phyloP scores from a whole-genome alignment of 768 basidiomycete genomes.

The Butyriboletus loyo region DNA sequence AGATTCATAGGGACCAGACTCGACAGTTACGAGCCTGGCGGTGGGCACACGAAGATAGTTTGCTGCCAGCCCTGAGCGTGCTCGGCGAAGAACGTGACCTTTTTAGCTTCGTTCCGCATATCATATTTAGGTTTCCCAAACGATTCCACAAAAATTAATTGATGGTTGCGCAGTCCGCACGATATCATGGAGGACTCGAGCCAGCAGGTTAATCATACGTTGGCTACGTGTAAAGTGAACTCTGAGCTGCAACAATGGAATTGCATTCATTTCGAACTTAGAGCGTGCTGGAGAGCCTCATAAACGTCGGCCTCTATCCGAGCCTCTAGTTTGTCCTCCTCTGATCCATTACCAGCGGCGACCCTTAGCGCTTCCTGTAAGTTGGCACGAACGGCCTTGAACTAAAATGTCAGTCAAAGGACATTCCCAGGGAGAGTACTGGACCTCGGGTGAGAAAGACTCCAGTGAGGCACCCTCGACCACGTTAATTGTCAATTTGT shows the following conservation, averaged over 20 bases:
- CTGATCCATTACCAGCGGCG: slow-evolving; percentile 77
- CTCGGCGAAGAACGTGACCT: background rate
- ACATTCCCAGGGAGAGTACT: slow-evolving; percentile 18
- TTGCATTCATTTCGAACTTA: slow-evolving; percentile 46
- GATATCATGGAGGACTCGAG: background rate
- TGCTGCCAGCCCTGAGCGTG: background rate
- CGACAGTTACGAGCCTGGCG: background rate
- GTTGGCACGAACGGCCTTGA: slow-evolving; percentile 84
- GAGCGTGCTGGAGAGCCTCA: slow-evolving; percentile 88
- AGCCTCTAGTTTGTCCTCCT: slow-evolving; percentile 92
- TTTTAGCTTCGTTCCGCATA: background rate
- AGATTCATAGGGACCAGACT: slow-evolving; percentile 14
- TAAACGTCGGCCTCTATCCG: slow-evolving; percentile 95
- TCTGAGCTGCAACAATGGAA: slow-evolving; percentile 14
- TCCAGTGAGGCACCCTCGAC: slow-evolving; percentile 95
- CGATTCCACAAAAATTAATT: background rate
- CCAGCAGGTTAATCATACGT: background rate
- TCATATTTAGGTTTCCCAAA: slow-evolving; percentile 1
- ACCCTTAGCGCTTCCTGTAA: slow-evolving; percentile 87
- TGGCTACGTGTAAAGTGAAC: background rate
- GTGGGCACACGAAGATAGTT: background rate
- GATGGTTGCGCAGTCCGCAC: no score
- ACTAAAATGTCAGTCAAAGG: slow-evolving; percentile 6
- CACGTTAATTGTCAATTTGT: slow-evolving; percentile 93
- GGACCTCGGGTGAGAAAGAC: slow-evolving; percentile 85